These are phyloP conservation scores for Saposhnikovia divaricata DNA, from an alignment of 129 eudicot species.

Conservation along the genomic window DNA sequence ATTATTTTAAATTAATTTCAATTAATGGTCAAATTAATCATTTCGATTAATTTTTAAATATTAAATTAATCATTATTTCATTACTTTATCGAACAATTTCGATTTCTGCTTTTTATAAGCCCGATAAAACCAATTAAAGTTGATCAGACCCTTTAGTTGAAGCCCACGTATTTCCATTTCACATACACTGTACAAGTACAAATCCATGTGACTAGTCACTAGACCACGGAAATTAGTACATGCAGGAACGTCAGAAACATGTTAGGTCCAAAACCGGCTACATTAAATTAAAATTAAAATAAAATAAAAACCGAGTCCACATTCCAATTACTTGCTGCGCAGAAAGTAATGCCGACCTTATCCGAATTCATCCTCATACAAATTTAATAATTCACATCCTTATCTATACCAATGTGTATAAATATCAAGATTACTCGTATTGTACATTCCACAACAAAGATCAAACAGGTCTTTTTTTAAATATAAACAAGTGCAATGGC, in stretches of 20 bases:
- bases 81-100: too few species aligned
- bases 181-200: too few species aligned
- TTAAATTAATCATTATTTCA: too few species aligned
- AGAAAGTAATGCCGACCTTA: not conserved
- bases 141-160: too few species aligned
- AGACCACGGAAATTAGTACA: not conserved
- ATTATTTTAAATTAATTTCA: too few species aligned
- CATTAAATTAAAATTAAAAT: not conserved
- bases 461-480: too few species aligned
- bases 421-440: not conserved
- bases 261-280: constrained; percentile 3
- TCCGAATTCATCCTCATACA: not conserved
- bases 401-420: not conserved
- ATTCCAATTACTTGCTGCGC: constrained; percentile 3
- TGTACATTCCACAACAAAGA: not conserved
- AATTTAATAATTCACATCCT: not conserved
- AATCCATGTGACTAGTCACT: too few species aligned
- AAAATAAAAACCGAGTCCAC: not conserved
- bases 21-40: too few species aligned
- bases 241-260: not conserved
- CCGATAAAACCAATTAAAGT: too few species aligned
- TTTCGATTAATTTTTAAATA: too few species aligned
- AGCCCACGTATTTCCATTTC: too few species aligned
- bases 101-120: too few species aligned
- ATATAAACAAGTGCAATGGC: not conserved